Conservation (phyloP, 495 filamentous ascomycete species). For the Cetradonia linearis region DNA sequence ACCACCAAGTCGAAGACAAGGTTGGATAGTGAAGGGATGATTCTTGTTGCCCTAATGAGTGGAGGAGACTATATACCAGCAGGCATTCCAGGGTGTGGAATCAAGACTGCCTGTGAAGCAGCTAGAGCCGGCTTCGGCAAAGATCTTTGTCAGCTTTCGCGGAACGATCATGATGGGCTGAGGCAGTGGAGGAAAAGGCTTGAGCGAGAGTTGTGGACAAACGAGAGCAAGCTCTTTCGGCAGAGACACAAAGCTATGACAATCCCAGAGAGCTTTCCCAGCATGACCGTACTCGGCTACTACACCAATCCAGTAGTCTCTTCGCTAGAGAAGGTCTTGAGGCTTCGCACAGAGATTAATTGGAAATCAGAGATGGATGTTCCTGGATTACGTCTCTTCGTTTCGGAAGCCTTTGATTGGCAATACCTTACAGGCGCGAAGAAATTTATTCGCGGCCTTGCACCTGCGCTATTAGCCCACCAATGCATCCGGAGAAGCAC, state of each 20-base stretch:
- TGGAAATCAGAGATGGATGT: conserved; percentile 62
- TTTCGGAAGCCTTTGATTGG: conserved; percentile 79
- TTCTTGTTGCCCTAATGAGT: conserved; percentile 88
- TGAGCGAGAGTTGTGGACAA: conserved; percentile 64
- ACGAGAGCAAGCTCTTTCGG: conserved; percentile 73
- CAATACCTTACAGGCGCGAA: conserved; percentile 62
- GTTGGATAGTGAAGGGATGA: conserved; percentile 79
- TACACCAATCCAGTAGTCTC: conserved; percentile 83
- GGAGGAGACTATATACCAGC: conserved; percentile 92
- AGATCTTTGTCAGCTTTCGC: conserved; percentile 51
- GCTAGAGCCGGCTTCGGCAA: conserved; percentile 80
- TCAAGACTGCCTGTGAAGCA: conserved; percentile 80
- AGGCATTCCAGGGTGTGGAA: conserved; percentile 78
- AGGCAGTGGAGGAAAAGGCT: conserved; percentile 66
- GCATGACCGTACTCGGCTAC: conserved; percentile 64
- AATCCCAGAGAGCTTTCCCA: conserved; percentile 76
- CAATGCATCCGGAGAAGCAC: conserved; percentile 37
- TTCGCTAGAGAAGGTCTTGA: conserved; percentile 44
- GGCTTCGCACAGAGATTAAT: conserved; percentile 41
- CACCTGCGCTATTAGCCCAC: conserved; percentile 63
- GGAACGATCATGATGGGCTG: conserved; percentile 36
- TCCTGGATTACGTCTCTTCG: conserved; percentile 56
- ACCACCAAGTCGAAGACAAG: conserved; percentile 42
- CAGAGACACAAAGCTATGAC: conserved; percentile 60
- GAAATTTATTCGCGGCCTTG: conserved; percentile 74